phyloP scores from a whole-genome alignment of 495 filamentous ascomycete genomes.

The Filosporella fistucella region DNA sequence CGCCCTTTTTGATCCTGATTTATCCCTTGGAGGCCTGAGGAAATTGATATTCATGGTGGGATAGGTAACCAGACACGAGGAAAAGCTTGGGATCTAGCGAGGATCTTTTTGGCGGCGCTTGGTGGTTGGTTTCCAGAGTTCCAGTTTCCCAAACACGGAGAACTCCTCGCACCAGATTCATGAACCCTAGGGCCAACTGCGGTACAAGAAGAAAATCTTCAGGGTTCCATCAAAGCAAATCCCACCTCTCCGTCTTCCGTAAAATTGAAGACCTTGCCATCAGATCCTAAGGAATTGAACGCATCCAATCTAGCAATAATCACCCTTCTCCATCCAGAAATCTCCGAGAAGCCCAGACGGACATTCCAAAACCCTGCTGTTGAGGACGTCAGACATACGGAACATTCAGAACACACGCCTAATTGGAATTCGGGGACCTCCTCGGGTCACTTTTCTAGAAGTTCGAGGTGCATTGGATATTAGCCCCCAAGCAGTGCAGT shows the following conservation, averaged over 20 bases:
- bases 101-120: background rate
- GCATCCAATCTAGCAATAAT: background rate
- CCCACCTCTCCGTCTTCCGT: conserved; percentile 1
- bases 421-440: no score
- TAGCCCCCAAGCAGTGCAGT: no score
- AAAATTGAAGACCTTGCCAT: conserved; percentile 4
- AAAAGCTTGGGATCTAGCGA: background rate
- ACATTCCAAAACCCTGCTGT: no score
- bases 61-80: background rate
- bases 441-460: no score
- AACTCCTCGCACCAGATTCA: background rate
- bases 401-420: no score
- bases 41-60: background rate
- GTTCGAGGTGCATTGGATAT: no score
- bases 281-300: conserved; percentile 3
- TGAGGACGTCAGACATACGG: no score
- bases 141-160: background rate
- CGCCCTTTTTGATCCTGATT: background rate
- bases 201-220: background rate
- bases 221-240: background rate
- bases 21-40: background rate
- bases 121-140: background rate
- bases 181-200: background rate
- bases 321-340: background rate
- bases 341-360: no score